Conservation (phyloP, 73 alveolate species). For the Durusdinium trenchii region DNA sequence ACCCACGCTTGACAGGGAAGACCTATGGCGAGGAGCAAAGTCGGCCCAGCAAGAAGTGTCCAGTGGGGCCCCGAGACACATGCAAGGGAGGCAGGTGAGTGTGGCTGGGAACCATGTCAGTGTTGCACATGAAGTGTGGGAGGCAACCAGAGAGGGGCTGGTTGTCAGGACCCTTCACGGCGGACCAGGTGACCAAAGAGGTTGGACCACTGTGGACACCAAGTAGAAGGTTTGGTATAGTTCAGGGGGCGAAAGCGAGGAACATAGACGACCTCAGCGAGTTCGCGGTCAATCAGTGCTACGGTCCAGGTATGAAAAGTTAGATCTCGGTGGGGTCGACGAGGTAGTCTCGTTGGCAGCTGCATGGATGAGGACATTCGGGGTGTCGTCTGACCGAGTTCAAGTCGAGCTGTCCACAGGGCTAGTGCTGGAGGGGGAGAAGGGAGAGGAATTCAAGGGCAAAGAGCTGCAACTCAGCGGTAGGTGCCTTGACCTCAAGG, state of each 20-base stretch:
- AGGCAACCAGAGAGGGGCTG: background rate
- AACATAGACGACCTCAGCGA: constrained; percentile 18
- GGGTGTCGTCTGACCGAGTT: background rate
- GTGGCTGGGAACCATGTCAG: too few species aligned
- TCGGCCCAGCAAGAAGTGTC: background rate
- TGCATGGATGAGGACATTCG: background rate
- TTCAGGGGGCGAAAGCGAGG: background rate
- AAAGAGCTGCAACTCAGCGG: background rate
- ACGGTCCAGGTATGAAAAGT: background rate
- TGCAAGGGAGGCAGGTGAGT: too few species aligned
- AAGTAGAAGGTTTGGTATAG: constrained; percentile 1
- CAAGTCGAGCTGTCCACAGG: background rate
- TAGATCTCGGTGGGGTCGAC: constrained; percentile 6
- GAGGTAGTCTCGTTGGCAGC: background rate
- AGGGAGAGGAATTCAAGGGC: background rate
- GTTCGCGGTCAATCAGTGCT: background rate
- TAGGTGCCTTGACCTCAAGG: constrained; percentile 5
- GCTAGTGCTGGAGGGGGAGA: background rate
- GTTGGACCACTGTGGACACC: constrained; percentile 37
- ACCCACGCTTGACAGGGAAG: background rate
- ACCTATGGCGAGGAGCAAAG: background rate
- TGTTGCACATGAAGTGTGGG: constrained; percentile 33
- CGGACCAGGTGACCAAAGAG: background rate
- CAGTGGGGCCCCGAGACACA: background rate
- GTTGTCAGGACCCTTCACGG: background rate